Base-by-base conservation (phyloP, 2,329 filamentous ascomycete genomes). In the Seiridium cupressi region DNA sequence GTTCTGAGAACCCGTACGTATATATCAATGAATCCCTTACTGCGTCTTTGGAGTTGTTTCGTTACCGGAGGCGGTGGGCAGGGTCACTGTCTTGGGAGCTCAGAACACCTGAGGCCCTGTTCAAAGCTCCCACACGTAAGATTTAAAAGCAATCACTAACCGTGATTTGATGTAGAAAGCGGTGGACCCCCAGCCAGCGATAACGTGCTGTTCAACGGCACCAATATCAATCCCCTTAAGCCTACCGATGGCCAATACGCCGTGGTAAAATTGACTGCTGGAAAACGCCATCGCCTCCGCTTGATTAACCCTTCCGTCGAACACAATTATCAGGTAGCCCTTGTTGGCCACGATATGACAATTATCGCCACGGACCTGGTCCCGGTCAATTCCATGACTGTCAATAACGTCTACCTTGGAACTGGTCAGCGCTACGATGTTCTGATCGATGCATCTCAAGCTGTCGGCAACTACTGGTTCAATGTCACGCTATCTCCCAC, bases 281-380 rank as follows among this genome's bases (percentile, higher is more conserved):
- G 75, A 54, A 82, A 79, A 72, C 80, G 74, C 48, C 80, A 84
- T 67, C 75, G 78, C 3, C 73, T 84, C 40, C 73, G 81, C 3
- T 65, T 84, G 59, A 81, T 85, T 71, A 83, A 84, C 70, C 78
- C 77, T 1, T 83, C 68, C 73, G 84, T 72, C 66, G 73, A 70
- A 77, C 72, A 85, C 72, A 74, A 74, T 42, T 73, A 84, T 61
- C 81, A 76, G 1, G 75, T 85, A 47, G 78, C 83, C 26, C 75
- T 82, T 4, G 79, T 76, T 58, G 74, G 75, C 44, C 83, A 86
- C 67, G 72, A 72, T 11, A 70, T 84, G 60, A 80, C 76, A 0
- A 79, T 84, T 56, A 81, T 85, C 51, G 73, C 78, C 6, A 78
- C 75, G 46, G 83, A 86, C 62, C 79, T 84, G n/a, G 81, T 84